Evolutionary conservation across 2,329 filamentous ascomycete genomes (phyloP), one percentile per base, ranked within the genome.

Genomic region (Pyrenophora teres): DNA sequence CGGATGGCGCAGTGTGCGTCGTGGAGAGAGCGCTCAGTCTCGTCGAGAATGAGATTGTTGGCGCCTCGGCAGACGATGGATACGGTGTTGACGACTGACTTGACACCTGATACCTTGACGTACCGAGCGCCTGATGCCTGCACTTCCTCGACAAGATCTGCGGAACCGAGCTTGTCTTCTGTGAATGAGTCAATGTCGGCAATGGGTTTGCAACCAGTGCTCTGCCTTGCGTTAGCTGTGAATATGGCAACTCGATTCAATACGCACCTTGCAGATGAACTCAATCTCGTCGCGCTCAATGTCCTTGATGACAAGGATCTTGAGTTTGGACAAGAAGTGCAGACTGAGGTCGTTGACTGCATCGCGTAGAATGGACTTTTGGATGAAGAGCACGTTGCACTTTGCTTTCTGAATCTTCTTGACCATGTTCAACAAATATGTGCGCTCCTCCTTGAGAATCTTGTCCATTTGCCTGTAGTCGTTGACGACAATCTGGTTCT

Each of bases 341-440:
- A 99, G 84, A 57, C 91, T 96, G 52, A 99, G 83, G 68, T 99
- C 94, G 80, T 99, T 99, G 74, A 99, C 92, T 31, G 94, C 94
- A 70, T 99, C 94, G 65, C 94, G 87, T 52, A 99, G 86, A 66
- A 99, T 99, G 12, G 93, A 97, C 80, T 99, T 99, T 73, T 99
- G 94, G 65, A 99, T 97, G 63, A 99, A 82, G 38, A 97, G 86
- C 37, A 99, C 94, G 69, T 99, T 99, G 80, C 94, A 99, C 82
- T 97, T 99, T 64, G 94, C 92, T 83, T 97, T 99, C 81, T 97
- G 97, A 77, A 99, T 99, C 84, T 97, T 99, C 85, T 99, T 97
- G 73, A 95, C 92, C 86, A 99, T 90, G 81, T 97, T 97, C 52
- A 99, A 84, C 60, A 99, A 85, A 78, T 99, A 99, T 65, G 94